Conservation (phyloP, 441 rosid genomes). For the Flueggea neowawraea region DNA sequence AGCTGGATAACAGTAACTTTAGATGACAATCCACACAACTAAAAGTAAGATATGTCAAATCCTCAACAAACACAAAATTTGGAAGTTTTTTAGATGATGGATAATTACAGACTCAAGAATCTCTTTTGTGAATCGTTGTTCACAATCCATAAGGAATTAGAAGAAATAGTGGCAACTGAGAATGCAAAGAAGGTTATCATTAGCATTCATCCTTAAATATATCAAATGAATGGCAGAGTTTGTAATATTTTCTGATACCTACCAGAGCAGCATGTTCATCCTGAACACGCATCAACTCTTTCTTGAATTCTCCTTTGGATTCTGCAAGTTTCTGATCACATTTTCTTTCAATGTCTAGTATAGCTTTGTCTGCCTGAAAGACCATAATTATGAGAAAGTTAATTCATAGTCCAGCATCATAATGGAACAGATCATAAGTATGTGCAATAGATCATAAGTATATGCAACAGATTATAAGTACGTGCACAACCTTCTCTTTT, state of each 20-base stretch:
- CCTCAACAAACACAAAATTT: too few relatives aligned
- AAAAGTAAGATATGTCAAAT: too few relatives aligned
- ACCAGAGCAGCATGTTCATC: slow-evolving; percentile 74
- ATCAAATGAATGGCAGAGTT: slow-evolving; percentile 8
- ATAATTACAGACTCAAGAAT: too few relatives aligned
- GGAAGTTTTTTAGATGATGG: too few relatives aligned
- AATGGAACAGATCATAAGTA: too few relatives aligned
- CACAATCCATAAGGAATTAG: too few relatives aligned
- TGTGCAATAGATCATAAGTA: too few relatives aligned
- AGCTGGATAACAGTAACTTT: too few relatives aligned
- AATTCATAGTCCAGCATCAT: slow-evolving; percentile 5
- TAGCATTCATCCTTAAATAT: background rate
- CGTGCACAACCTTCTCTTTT: slow-evolving; percentile 57
- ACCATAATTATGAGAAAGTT: slow-evolving; percentile 17
- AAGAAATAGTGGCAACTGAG: too few relatives aligned
- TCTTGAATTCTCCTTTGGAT: slow-evolving; percentile 54
- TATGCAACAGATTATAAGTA: background rate
- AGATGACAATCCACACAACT: too few relatives aligned
- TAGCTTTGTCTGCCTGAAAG: slow-evolving; percentile 51
- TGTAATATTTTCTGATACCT: slow-evolving; percentile 24
- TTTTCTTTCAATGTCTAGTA: slow-evolving; percentile 45
- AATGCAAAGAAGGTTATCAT: background rate
- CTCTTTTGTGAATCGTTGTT: too few relatives aligned
- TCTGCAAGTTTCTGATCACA: slow-evolving; percentile 52
- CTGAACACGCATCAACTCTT: slow-evolving; percentile 40